These are phyloP conservation scores for Tylopilus balloui DNA, from an alignment of 768 basidiomycete species.

Conservation along the genomic window DNA sequence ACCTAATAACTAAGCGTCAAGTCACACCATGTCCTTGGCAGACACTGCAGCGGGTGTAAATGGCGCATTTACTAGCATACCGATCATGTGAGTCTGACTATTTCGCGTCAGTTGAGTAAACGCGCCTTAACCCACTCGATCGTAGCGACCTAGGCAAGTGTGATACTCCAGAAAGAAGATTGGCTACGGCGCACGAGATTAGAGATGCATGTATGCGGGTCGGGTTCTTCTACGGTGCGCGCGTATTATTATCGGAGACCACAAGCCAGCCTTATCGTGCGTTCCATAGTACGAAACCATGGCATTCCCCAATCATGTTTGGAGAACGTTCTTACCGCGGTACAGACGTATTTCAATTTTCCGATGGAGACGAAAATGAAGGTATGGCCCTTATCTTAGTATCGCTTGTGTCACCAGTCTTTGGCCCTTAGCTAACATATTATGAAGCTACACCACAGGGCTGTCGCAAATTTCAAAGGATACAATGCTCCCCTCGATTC, in stretches of 20 bases:
- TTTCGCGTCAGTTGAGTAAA: background rate
- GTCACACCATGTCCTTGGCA: conserved; percentile 21
- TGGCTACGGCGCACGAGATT: conserved; percentile 51
- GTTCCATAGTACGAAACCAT: conserved; percentile 67
- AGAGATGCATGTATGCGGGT: conserved; percentile 75
- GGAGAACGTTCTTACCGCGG: conserved; percentile 39
- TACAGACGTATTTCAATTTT: conserved; percentile 65
- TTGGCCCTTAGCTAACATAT: background rate
- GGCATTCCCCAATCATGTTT: conserved; percentile 56
- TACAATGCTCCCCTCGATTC: conserved; percentile 66
- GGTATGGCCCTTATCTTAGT: conserved; percentile 33
- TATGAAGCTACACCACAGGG: conserved; percentile 61
- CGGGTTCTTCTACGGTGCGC: conserved; percentile 79
- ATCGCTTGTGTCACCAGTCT: background rate
- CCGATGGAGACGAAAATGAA: conserved; percentile 61
- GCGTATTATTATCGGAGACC: background rate
- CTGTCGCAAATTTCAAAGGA: conserved; percentile 69
- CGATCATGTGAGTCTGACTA: conserved; percentile 22
- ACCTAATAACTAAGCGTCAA: background rate
- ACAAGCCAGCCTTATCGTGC: background rate
- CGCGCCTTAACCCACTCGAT: background rate
- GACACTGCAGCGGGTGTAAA: conserved; percentile 15
- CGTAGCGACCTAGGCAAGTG: conserved; percentile 21
- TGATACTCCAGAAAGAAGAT: conserved; percentile 30
- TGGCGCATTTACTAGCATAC: conserved; percentile 23